Conservation (phyloP, 352 stramenopile genomes). For the Globisporangium irregulare region DNA sequence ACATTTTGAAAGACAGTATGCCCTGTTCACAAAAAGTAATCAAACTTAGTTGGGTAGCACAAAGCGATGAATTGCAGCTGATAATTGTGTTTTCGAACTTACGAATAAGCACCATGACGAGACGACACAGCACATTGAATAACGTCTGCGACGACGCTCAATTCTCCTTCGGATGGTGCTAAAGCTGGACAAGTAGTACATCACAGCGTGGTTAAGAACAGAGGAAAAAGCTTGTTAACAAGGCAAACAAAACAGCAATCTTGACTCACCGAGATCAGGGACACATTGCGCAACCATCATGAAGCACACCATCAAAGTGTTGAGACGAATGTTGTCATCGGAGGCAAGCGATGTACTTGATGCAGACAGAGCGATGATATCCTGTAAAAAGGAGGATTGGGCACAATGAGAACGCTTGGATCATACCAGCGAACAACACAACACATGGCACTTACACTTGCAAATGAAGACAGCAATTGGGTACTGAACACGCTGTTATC, state of each 20-base stretch:
- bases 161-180: neutral
- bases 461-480: slow-evolving; percentile 61
- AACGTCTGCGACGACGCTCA: slow-evolving; percentile 32
- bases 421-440: neutral
- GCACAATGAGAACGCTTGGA: slow-evolving; percentile 2
- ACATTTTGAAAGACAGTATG: slow-evolving; percentile 42
- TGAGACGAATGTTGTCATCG: slow-evolving; percentile 31
- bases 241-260: neutral
- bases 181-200: slow-evolving; percentile 7
- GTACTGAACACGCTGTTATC: slow-evolving; percentile 74
- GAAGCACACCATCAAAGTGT: slow-evolving; percentile 46
- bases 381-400: slow-evolving; percentile 20
- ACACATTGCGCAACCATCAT: slow-evolving; percentile 54
- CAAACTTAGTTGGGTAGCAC: neutral
- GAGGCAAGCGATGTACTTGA: slow-evolving; percentile 21
- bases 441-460: slow-evolving; percentile 29
- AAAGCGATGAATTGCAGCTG: neutral
- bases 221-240: neutral
- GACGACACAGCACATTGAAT: slow-evolving; percentile 27
- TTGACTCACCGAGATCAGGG: slow-evolving; percentile 38
- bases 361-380: slow-evolving; percentile 44
- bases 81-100: slow-evolving; percentile 14
- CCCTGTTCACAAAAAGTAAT: slow-evolving; percentile 3
- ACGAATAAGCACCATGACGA: slow-evolving; percentile 39
- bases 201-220: slow-evolving; percentile 7